phyloP scores from a whole-genome alignment of 2,329 filamentous ascomycete species.

The Phialophora expanda region DNA sequence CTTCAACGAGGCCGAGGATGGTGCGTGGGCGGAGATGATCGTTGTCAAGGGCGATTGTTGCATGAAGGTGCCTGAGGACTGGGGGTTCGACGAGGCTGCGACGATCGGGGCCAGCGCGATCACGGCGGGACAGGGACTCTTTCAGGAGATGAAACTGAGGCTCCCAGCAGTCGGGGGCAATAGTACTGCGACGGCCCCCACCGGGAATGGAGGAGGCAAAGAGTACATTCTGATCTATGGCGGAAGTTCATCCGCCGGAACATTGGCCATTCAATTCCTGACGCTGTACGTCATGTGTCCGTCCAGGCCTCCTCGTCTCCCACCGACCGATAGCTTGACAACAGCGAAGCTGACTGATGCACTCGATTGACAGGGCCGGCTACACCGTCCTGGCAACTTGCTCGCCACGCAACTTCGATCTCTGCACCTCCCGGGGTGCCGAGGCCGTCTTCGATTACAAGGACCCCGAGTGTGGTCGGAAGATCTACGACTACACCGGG shows the following conservation, averaged over 20 bases:
- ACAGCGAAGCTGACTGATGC: no score
- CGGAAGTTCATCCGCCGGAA: constrained; percentile 47
- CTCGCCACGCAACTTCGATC: constrained; percentile 51
- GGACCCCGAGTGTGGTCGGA: constrained; percentile 40
- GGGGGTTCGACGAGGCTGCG: constrained; percentile 59
- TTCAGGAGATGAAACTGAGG: constrained; percentile 41
- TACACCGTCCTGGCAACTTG: constrained; percentile 50
- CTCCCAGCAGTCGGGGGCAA: constrained; percentile 28
- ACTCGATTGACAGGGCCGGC: constrained; percentile 40
- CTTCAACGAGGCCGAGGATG: constrained; percentile 49
- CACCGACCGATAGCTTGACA: no score
- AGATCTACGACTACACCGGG: constrained; percentile 43
- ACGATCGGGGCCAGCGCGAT: constrained; percentile 59
- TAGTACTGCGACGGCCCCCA: constrained; percentile 19
- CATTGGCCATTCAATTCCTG: constrained; percentile 48
- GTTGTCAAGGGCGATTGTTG: constrained; percentile 58
- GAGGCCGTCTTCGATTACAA: constrained; percentile 55
- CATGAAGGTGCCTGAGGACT: constrained; percentile 53
- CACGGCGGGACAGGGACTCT: constrained; percentile 56
- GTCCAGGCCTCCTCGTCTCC: no score
- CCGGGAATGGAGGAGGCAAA: no score
- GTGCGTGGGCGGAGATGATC: constrained; percentile 61
- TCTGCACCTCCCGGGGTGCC: constrained; percentile 52
- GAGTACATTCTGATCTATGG: constrained; percentile 47
- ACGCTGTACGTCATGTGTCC: constrained; percentile 45